phyloP scores from a whole-genome alignment of 306 rosid genomes.

The Prunus davidiana region DNA sequence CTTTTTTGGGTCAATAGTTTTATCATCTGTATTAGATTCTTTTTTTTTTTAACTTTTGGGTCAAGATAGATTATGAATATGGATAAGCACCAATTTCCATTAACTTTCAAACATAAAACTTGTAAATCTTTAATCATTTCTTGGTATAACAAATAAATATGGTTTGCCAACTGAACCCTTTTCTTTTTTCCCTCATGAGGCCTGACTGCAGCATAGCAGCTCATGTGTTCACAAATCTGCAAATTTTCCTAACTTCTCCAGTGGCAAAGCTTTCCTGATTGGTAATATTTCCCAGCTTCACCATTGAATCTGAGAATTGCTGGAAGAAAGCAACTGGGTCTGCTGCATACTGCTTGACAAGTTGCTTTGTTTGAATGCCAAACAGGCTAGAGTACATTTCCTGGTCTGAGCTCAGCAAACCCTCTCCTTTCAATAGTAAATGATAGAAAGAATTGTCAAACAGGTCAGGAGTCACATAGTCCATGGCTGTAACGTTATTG shows the following conservation, averaged over 20 bases:
- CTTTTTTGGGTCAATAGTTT: no score
- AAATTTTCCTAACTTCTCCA: constrained; percentile 76
- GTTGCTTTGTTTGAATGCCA: constrained; percentile 53
- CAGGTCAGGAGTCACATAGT: constrained; percentile 68
- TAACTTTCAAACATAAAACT: neutral
- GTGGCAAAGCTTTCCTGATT: constrained; percentile 54
- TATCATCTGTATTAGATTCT: no score
- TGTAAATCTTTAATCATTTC: neutral
- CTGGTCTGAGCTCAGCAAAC: constrained; percentile 77
- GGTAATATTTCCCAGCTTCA: constrained; percentile 73
- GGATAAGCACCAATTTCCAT: neutral
- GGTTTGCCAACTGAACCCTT: neutral
- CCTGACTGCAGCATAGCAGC: neutral
- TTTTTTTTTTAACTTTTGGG: neutral
- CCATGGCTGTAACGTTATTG: constrained; percentile 71
- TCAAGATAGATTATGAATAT: neutral
- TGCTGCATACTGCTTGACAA: constrained; percentile 69
- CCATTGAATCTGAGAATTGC: constrained; percentile 88
- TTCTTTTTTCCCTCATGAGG: neutral
- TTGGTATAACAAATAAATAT: neutral
- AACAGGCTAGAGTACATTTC: constrained; percentile 67
- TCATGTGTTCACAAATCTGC: constrained; percentile 88
- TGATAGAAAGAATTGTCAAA: constrained; percentile 87
- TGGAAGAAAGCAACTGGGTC: constrained; percentile 72
- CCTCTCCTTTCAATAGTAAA: constrained; percentile 61